These are phyloP conservation scores for Fusarium agapanthi DNA, from an alignment of 2,329 filamentous ascomycete genomes.

Conservation along the genomic window DNA sequence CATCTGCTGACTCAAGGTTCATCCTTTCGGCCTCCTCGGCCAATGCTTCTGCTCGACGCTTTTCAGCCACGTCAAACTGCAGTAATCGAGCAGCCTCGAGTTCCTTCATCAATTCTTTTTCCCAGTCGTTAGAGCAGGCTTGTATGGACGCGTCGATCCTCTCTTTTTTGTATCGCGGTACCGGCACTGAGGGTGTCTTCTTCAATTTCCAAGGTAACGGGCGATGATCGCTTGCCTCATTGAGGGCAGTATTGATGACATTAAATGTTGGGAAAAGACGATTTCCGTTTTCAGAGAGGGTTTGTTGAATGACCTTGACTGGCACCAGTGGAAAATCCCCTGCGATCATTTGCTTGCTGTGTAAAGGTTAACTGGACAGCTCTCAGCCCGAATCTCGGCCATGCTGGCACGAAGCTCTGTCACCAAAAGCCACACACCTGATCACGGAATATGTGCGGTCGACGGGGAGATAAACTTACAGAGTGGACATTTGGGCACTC, in stretches of 20 bases:
- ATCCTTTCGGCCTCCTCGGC: constrained; percentile 44
- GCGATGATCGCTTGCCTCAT: neutral
- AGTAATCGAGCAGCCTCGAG: constrained; percentile 29
- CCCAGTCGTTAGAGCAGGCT: neutral
- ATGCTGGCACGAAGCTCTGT: neutral
- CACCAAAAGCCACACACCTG: neutral
- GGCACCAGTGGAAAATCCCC: constrained; percentile 38
- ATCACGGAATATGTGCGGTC: neutral
- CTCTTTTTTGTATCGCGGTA: neutral
- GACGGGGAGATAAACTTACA: constrained; percentile 15
- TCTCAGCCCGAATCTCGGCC: neutral
- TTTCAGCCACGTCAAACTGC: constrained; percentile 10
- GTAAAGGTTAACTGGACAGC: constrained; percentile 4
- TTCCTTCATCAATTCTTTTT: constrained; percentile 30
- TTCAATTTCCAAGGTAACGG: constrained; percentile 15
- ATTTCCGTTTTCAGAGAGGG: constrained; percentile 14
- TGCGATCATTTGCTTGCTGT: constrained; percentile 30
- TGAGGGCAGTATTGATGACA: constrained; percentile 10
- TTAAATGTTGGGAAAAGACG: constrained; percentile 32
- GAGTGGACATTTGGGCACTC: neutral
- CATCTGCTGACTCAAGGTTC: constrained; percentile 54
- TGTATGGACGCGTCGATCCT: constrained; percentile 5
- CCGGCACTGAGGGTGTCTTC: constrained; percentile 1
- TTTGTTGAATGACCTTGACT: constrained; percentile 2
- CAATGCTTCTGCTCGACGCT: constrained; percentile 46